Evolutionary conservation across 2,329 filamentous ascomycete genomes (phyloP), one percentile per base, ranked within the genome.

Genomic region (Beauveria medogensis): DNA sequence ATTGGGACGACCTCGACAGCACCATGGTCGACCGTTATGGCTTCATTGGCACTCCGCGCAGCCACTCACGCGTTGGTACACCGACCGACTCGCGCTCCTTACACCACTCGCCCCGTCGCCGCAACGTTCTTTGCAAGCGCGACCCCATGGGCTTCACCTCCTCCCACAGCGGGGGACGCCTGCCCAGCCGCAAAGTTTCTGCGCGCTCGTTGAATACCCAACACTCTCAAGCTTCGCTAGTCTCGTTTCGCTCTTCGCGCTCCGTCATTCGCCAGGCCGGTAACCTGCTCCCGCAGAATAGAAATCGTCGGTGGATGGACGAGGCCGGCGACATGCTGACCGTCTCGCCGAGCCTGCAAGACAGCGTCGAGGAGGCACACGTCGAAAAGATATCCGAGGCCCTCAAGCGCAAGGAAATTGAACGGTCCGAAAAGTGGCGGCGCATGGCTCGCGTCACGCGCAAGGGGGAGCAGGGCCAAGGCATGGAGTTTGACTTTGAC

Each of bases 401-500:
- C 37, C 72, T 83, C 62, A 87, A 86, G 70, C 80, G 79, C 62
- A 88, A 87, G 68, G 86, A 89, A 70, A 80, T 77, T 71, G 77
- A 81, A 64, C 78, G 86, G 10, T 78, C 85, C 2, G 85, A 88
- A 67, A 89, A 89, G 67, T 88, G 85, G 85, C 79, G 83, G 58
- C 84, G 78, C 67, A 88, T 88, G 85, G 84, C 85, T 62, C 84
- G 80, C 67, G 74, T 84, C 24, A 71, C 80, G 63, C 81, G 77
- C 55, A 75, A 73, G n/a, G 79, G 78, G 44, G 75, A 70, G 26
- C 76, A 80, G 61, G 79, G 80, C 54, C 77, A 82, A 70, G 84
- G 84, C 60, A 85, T 84, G 75, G 75, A 84, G 63, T 86, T 85
- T 68, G 89, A 92, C 59, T 97, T 97, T 70, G 92, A 97, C 73